phyloP scores from a whole-genome alignment of 129 eudicot genomes.

The Erigeron canadensis region DNA sequence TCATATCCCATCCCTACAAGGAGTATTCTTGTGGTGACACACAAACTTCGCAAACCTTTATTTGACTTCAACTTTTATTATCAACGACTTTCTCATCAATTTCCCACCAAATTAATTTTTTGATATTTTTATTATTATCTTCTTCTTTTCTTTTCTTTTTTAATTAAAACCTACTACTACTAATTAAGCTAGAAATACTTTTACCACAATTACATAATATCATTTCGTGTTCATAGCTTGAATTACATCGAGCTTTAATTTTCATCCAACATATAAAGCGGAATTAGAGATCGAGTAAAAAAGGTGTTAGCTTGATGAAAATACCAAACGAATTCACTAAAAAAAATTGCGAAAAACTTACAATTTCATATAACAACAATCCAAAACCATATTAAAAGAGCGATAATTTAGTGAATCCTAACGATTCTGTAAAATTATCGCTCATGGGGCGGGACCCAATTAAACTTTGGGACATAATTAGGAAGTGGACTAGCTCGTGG shows the following conservation, averaged over 20 bases:
- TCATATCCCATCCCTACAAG: conserved; percentile 9
- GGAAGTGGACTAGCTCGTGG: conserved; percentile 57
- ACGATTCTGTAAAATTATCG: conserved; percentile 18
- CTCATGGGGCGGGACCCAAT: conserved; percentile 32
- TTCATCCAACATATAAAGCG: neutral
- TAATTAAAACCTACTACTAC: neutral
- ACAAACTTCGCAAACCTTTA: conserved; percentile 20
- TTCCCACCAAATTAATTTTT: neutral
- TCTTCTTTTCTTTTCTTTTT: no score
- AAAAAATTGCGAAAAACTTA: neutral
- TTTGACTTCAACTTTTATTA: conserved; percentile 30
- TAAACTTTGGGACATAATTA: conserved; percentile 29
- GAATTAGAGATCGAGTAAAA: neutral
- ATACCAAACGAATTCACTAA: conserved; percentile 1
- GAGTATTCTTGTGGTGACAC: conserved; percentile 27
- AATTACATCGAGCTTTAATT: neutral
- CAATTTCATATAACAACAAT: conserved; percentile 26
- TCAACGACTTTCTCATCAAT: neutral
- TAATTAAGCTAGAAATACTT: neutral
- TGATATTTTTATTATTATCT: neutral
- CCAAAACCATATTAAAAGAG: neutral
- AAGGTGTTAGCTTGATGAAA: neutral
- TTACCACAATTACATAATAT: neutral
- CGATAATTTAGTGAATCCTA: neutral
- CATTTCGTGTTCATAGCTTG: neutral